Percentiles rank a stretch among this genome's conserved stretches.
Evolutionary conservation across 108 stramenopile genomes (phyloP).

Genomic region (Aurantiochytrium sp.): DNA sequence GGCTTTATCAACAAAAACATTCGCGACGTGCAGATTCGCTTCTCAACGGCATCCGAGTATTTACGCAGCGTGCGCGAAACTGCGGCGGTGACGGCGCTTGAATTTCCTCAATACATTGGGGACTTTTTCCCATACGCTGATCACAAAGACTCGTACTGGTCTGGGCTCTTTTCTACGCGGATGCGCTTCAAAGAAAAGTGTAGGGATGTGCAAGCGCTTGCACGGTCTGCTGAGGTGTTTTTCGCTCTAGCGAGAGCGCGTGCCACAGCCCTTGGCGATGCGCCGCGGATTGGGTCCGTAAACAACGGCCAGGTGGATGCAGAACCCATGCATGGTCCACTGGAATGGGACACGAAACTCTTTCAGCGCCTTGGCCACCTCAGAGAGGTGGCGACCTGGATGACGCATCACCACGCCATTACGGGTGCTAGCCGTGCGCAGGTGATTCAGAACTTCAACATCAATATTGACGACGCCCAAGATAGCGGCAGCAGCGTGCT

Average conservation of each 20-base stretch:
- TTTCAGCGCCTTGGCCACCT: not conserved
- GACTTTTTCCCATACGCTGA: slow-evolving; percentile 16
- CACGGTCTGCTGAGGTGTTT: not conserved
- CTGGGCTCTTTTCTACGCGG: not conserved
- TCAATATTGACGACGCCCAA: not conserved
- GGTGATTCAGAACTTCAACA: not conserved
- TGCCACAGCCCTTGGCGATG: not conserved
- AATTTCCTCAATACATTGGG: not conserved
- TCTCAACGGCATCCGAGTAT: not conserved
- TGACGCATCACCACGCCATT: not conserved
- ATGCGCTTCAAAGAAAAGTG: not conserved
- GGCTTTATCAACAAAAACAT: not conserved
- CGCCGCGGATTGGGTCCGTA: not conserved
- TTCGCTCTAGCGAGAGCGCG: not conserved
- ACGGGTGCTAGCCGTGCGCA: not conserved
- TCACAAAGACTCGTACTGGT: slow-evolving; percentile 10
- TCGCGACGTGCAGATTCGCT: not conserved
- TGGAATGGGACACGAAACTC: not conserved
- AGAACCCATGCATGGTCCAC: not conserved
- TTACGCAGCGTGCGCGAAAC: not conserved
- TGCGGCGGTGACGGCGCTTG: not conserved
- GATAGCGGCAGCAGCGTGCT: not conserved
- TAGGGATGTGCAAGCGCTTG: not conserved
- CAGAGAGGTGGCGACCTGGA: not conserved
- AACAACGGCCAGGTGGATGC: not conserved